Evolutionary conservation across 2,329 filamentous ascomycete genomes (phyloP).

Genomic region (Fusarium decemcellulare): DNA sequence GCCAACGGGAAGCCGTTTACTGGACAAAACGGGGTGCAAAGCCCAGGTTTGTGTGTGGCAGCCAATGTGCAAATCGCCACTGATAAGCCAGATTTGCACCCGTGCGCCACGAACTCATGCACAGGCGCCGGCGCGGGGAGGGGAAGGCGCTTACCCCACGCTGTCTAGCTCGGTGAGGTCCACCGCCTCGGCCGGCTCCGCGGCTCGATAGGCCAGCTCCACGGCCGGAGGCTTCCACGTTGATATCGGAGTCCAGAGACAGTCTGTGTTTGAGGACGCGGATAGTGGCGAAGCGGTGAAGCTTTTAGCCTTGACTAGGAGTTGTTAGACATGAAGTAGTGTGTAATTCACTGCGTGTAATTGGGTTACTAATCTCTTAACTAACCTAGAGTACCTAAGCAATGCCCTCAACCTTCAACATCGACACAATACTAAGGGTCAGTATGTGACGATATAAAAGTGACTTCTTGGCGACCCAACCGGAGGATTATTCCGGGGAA

Average conservation of each 20-base stretch:
- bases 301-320: not conserved
- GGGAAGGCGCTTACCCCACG: slow-evolving; percentile 41
- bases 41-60: slow-evolving; percentile 14
- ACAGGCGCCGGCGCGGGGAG: slow-evolving; percentile 38
- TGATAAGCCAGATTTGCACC: slow-evolving; percentile 47
- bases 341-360: no score
- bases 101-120: slow-evolving; percentile 15
- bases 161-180: slow-evolving; percentile 22
- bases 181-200: slow-evolving; percentile 52
- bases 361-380: no score
- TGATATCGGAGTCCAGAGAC: slow-evolving; percentile 35
- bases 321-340: not conserved
- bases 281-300: slow-evolving; percentile 2
- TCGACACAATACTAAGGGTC: no score
- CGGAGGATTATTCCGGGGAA: not conserved
- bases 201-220: slow-evolving; percentile 39
- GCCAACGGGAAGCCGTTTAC: slow-evolving; percentile 33
- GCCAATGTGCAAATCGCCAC: slow-evolving; percentile 28
- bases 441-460: no score
- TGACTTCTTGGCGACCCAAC: slow-evolving; percentile 11
- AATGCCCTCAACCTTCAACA: no score
- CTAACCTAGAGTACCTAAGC: no score
- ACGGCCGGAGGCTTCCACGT: slow-evolving; percentile 50
- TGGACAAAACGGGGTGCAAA: slow-evolving; percentile 28
- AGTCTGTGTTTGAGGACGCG: not conserved